phyloP scores from a whole-genome alignment of 257 asterid species.

The Verbena officinalis region DNA sequence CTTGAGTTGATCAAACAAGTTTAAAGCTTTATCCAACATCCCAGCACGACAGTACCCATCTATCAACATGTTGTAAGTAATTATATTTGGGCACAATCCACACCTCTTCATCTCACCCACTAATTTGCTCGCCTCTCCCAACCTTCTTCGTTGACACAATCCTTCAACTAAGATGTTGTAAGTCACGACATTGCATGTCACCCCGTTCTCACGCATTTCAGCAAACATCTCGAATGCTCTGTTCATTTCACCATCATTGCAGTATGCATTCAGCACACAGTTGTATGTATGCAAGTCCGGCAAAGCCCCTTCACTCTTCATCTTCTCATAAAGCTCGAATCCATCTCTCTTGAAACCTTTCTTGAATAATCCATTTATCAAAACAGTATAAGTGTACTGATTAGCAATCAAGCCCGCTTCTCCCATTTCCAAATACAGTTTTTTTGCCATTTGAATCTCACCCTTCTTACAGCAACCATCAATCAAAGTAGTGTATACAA shows the following conservation, averaged over 20 bases:
- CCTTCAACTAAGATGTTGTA: slow-evolving; percentile 74
- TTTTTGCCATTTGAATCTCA: slow-evolving; percentile 52
- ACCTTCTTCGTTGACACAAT: slow-evolving; percentile 47
- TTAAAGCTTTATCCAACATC: slow-evolving; percentile 52
- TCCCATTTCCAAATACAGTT: slow-evolving; percentile 49
- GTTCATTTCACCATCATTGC: slow-evolving; percentile 42
- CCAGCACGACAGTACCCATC: slow-evolving; percentile 61
- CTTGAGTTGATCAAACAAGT: slow-evolving; percentile 52
- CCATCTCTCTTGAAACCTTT: slow-evolving; percentile 57
- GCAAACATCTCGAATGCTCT: slow-evolving; percentile 51
- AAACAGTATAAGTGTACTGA: slow-evolving; percentile 64
- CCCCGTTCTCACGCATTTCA: slow-evolving; percentile 65
- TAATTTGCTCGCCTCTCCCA: slow-evolving; percentile 49
- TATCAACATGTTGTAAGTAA: slow-evolving; percentile 64
- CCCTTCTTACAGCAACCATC: slow-evolving; percentile 69
- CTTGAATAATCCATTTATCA: slow-evolving; percentile 66
- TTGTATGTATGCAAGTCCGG: slow-evolving; percentile 65
- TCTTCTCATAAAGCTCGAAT: slow-evolving; percentile 63
- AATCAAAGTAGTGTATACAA: slow-evolving; percentile 66
- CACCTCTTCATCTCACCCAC: slow-evolving; percentile 54
- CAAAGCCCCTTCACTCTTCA: slow-evolving; percentile 57
- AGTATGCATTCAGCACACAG: slow-evolving; percentile 52
- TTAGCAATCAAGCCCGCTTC: slow-evolving; percentile 60
- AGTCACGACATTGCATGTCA: slow-evolving; percentile 60
- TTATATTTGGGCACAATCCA: slow-evolving; percentile 58